These are phyloP conservation scores for Zygoascus bituminiphila DNA, from an alignment of 805 yeast genomes.

Conservation along the genomic window DNA sequence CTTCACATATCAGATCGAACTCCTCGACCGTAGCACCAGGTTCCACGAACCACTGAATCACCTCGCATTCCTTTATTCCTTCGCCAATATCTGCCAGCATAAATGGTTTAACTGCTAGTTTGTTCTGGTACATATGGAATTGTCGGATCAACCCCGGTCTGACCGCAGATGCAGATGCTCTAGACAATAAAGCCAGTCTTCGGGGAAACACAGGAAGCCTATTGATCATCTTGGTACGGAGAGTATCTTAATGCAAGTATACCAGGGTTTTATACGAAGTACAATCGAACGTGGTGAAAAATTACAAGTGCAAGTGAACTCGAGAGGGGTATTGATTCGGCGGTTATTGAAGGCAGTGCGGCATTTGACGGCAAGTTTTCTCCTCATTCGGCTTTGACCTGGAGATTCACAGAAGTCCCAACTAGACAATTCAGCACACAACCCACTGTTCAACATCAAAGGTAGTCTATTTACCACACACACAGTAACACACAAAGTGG, in stretches of 20 bases:
- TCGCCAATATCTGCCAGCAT: slow-evolving; percentile 31
- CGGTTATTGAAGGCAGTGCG: background rate
- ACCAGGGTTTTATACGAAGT: background rate
- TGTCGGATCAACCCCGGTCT: background rate
- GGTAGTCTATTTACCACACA: background rate
- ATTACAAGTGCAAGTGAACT: no score
- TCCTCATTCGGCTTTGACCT: background rate
- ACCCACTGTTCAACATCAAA: no score
- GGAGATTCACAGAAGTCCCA: background rate
- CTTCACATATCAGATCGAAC: slow-evolving; percentile 30
- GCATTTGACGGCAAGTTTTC: background rate
- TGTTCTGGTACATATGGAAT: slow-evolving; percentile 7
- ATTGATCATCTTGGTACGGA: background rate
- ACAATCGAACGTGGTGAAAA: background rate
- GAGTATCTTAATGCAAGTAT: background rate
- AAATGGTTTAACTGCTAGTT: slow-evolving; percentile 21
- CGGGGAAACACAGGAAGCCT: background rate
- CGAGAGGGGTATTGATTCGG: background rate
- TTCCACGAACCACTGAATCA: slow-evolving; percentile 31
- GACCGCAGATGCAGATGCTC: background rate
- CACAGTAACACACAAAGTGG: background rate
- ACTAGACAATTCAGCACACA: no score
- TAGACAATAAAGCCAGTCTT: background rate
- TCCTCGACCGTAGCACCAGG: slow-evolving; percentile 30
- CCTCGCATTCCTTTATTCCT: slow-evolving; percentile 31